phyloP scores from a whole-genome alignment of 495 filamentous ascomycete species.

The Penicillium egyptiacum region DNA sequence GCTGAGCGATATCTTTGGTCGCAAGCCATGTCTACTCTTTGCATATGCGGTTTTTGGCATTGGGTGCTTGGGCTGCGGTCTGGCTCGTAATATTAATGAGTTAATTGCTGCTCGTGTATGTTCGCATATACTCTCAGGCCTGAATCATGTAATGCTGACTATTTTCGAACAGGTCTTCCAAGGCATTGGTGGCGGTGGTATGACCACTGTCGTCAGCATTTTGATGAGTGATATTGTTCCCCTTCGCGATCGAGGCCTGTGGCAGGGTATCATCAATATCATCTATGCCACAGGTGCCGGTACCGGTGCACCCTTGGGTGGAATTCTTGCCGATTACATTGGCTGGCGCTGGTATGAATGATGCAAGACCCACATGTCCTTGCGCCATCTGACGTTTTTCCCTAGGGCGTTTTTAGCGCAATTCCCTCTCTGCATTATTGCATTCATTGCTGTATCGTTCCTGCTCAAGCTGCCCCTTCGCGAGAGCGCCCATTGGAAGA shows the following conservation, averaged over 20 bases:
- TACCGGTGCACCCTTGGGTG: slow-evolving; percentile 69
- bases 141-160: neutral
- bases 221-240: slow-evolving; percentile 76
- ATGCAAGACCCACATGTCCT: neutral
- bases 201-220: slow-evolving; percentile 79
- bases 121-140: neutral
- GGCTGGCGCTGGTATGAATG: slow-evolving; percentile 75
- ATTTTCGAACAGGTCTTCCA: slow-evolving; percentile 48
- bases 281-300: slow-evolving; percentile 70
- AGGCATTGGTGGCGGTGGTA: slow-evolving; percentile 81
- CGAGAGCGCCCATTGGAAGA: slow-evolving; percentile 57
- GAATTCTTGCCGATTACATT: slow-evolving; percentile 69
- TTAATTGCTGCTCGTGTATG: slow-evolving; percentile 64
- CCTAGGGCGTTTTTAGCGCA: slow-evolving; percentile 70
- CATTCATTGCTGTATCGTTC: slow-evolving; percentile 62
- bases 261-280: slow-evolving; percentile 83
- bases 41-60: slow-evolving; percentile 72
- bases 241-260: slow-evolving; percentile 72
- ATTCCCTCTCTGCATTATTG: slow-evolving; percentile 66
- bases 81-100: slow-evolving; percentile 66
- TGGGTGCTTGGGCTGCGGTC: slow-evolving; percentile 70
- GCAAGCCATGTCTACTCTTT: slow-evolving; percentile 73
- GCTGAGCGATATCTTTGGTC: slow-evolving; percentile 77
- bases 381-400: slow-evolving; percentile 12
- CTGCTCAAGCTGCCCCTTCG: slow-evolving; percentile 60